A percentile compares a stretch with the other conserved stretches of the same genome.
Conservation (phyloP, 1,284 basidiomycete species). For the Takashimella koratensis region DNA sequence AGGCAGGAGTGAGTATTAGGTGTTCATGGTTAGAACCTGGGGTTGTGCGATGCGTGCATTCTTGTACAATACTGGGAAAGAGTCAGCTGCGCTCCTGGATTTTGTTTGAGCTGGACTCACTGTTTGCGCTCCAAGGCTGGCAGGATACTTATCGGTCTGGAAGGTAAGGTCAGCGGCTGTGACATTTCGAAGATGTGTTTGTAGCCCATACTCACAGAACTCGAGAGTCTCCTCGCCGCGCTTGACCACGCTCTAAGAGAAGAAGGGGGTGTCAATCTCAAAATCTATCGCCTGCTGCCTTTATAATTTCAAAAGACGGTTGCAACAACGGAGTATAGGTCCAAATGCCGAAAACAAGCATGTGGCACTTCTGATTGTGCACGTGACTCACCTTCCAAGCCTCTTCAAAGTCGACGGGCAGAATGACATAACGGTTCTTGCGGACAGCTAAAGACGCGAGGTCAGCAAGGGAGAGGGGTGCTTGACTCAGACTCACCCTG, state of each 20-base stretch:
- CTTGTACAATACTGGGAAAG: slow-evolving; percentile 7
- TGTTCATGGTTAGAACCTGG: neutral
- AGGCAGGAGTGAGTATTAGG: neutral
- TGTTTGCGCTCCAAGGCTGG: neutral
- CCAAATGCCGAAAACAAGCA: slow-evolving; percentile 6
- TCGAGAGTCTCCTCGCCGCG: slow-evolving; percentile 88
- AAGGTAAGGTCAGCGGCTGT: slow-evolving; percentile 7
- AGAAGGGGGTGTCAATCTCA: slow-evolving; percentile 13
- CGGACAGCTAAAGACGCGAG: too few relatives aligned
- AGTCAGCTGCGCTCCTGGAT: neutral
- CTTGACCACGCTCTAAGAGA: slow-evolving; percentile 81
- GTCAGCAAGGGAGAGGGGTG: neutral
- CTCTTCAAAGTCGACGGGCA: slow-evolving; percentile 97
- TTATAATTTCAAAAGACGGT: slow-evolving; percentile 16
- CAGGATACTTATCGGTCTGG: slow-evolving; percentile 33
- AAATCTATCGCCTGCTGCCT: slow-evolving; percentile 5
- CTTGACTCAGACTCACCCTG: slow-evolving; percentile 62
- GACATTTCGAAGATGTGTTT: too few relatives aligned
- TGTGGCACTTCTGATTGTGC: slow-evolving; percentile 23
- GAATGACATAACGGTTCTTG: slow-evolving; percentile 95
- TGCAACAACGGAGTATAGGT: slow-evolving; percentile 3
- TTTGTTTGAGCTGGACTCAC: neutral
- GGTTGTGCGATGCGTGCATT: slow-evolving; percentile 2
- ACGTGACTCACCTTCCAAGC: slow-evolving; percentile 93
- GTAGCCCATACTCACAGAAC: slow-evolving; percentile 67